phyloP scores from a whole-genome alignment of 495 filamentous ascomycete species.

The Articulospora tetracladia region DNA sequence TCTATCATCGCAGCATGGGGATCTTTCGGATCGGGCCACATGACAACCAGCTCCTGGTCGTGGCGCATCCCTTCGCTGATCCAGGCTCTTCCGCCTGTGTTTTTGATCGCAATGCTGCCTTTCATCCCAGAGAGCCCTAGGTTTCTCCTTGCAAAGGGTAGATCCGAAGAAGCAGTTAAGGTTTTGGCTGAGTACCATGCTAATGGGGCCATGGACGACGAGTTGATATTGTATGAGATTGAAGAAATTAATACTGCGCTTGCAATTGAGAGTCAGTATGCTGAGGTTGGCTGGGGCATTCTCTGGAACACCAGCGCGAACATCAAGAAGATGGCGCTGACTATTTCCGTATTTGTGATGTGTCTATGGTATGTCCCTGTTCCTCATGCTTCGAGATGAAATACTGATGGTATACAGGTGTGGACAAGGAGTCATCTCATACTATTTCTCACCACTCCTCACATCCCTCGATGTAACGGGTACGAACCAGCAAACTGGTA shows the following conservation, averaged over 20 bases:
- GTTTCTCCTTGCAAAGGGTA: constrained; percentile 12
- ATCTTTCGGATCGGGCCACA: constrained; percentile 8
- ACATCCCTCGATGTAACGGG: constrained; percentile 41
- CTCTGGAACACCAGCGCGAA: neutral
- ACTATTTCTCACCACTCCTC: constrained; percentile 50
- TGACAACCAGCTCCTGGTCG: constrained; percentile 23
- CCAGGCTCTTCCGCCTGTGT: constrained; percentile 29
- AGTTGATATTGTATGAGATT: constrained; percentile 39
- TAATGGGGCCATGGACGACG: constrained; percentile 12
- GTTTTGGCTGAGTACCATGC: constrained; percentile 44
- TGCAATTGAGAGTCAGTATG: constrained; percentile 38
- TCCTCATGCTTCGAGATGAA: constrained; percentile 11
- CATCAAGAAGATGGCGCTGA: constrained; percentile 4
- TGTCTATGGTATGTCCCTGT: neutral
- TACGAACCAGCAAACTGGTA: constrained; percentile 12
- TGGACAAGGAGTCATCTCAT: constrained; percentile 53
- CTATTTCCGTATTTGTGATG: neutral
- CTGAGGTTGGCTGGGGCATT: constrained; percentile 52
- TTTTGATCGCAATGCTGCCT: constrained; percentile 2
- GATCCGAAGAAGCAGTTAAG: constrained; percentile 29
- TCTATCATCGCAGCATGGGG: constrained; percentile 7
- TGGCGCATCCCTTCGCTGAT: constrained; percentile 50
- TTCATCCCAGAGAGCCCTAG: constrained; percentile 30
- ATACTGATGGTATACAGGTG: constrained; percentile 39
- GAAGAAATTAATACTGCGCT: constrained; percentile 37